Conservation (phyloP, 768 basidiomycete species). For the Coprinellus micaceus region DNA sequence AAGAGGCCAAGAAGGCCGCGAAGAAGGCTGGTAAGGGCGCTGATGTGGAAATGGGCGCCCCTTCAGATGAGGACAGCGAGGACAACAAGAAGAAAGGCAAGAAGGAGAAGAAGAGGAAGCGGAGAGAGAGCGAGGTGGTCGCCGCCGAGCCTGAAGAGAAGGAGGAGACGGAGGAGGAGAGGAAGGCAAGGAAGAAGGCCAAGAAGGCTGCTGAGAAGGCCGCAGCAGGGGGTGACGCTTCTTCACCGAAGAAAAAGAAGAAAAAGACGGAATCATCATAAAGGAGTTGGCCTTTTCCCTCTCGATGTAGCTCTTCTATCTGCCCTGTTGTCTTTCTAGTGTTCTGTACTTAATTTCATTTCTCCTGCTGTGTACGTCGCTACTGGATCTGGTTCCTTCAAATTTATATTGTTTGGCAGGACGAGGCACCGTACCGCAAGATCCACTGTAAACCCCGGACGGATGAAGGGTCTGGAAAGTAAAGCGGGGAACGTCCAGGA, state of each 20-base stretch:
- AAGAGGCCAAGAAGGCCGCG: conserved; percentile 75
- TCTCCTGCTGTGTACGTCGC: too few relatives aligned
- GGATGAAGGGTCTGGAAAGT: too few relatives aligned
- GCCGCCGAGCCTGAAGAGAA: conserved; percentile 36
- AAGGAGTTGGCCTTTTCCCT: background rate
- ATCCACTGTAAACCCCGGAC: too few relatives aligned
- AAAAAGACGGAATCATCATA: conserved; percentile 40
- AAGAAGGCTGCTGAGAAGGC: conserved; percentile 57
- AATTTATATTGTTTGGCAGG: too few relatives aligned
- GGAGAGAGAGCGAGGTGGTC: conserved; percentile 36
- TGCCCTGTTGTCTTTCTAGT: background rate
- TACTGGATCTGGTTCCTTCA: too few relatives aligned
- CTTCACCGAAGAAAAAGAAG: conserved; percentile 53
- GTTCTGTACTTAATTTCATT: too few relatives aligned
- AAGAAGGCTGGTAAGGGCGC: conserved; percentile 53
- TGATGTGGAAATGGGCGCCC: conserved; percentile 31
- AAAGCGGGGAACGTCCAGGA: too few relatives aligned
- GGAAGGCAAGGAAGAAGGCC: conserved; percentile 76
- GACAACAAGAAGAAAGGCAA: conserved; percentile 31
- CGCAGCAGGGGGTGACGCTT: conserved; percentile 29
- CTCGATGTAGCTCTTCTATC: background rate
- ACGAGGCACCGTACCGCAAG: too few relatives aligned
- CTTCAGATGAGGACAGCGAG: conserved; percentile 35
- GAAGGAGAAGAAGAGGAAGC: conserved; percentile 41
- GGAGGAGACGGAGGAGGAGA: conserved; percentile 79